Evolutionary conservation across 1,139 yeast species (phyloP), one percentile per base, ranked within the genome.

Genomic region (Saccharomyces hybrid): DNA sequence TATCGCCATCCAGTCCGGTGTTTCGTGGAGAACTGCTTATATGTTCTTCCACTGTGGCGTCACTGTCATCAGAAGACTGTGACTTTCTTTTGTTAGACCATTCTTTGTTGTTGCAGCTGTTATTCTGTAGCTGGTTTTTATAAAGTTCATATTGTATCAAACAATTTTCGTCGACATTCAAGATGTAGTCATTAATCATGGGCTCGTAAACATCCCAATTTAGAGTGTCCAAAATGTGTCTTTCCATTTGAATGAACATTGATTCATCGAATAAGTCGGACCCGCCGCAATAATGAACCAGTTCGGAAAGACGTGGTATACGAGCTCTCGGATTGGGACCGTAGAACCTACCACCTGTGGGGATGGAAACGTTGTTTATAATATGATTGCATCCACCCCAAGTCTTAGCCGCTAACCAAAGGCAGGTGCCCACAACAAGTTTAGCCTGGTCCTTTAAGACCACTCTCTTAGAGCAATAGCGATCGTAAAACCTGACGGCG

Each of bases 181-280:
- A 61, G 27, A 73, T 65, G 70, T 76, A 83, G 60, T 83, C 86
- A 55, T 79, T 82, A 54, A 83, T 73, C 56, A 77, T 74, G 8
- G 86, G 83, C 62, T 81, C 86, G 58, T 75, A 77, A 54, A 83
- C 72, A 46, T 78, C 78, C 99, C 99, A 93, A 54, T 88, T 88
- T 54, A 93, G 75, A 1, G 98, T 90, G 54, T 83, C 75, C 54
- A 93, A 75, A 47, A 93, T 86, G 70, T 93, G 98, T 71, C 82
- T 81, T 73, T 93, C 98, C 98, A 93, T 93, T 70, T 91, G 97
- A 48, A 86, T 78, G 72, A 93, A 90, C 95, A 91, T 89, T 58
- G 86, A 85, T 61, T 84, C 86, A 60, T 89, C 96, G 68, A 89
- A 91, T 13, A 90, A 89, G 60, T 83, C 78, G 60, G 77, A 73